Evolutionary conservation across 2,329 filamentous ascomycete species (phyloP).

Genomic region (Exophiala mesophila): DNA sequence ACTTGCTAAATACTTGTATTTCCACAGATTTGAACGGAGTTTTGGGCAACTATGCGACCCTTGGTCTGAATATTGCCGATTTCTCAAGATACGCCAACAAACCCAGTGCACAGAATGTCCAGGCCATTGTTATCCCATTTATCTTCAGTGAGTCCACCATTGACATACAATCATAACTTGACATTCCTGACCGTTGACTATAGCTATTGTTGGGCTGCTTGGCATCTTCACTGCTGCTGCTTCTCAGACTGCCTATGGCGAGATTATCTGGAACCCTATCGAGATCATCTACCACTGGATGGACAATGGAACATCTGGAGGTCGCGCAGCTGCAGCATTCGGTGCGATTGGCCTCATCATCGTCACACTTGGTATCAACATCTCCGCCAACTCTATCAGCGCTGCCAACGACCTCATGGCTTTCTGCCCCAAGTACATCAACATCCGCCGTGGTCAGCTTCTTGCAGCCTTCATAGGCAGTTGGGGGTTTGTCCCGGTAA

Average conservation of each 20-base stretch:
- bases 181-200: constrained; percentile 10
- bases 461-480: constrained; percentile 49
- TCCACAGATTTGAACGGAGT: constrained; percentile 22
- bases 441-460: constrained; percentile 54
- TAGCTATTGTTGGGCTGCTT: constrained; percentile 21
- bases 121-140: constrained; percentile 21
- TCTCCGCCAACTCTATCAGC: constrained; percentile 50
- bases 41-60: constrained; percentile 24
- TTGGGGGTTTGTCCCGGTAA: constrained; percentile 54
- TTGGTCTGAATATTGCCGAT: constrained; percentile 25
- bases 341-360: constrained; percentile 46
- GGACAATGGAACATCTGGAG: constrained; percentile 15
- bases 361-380: constrained; percentile 47
- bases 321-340: constrained; percentile 44
- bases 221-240: constrained; percentile 24
- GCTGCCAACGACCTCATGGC: constrained; percentile 55
- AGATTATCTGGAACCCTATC: constrained; percentile 22
- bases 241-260: constrained; percentile 15
- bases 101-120: constrained; percentile 23
- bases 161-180: neutral
- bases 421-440: constrained; percentile 51
- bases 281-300: constrained; percentile 19
- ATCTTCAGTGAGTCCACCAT: constrained; percentile 19
- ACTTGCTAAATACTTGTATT: too few relatives aligned
- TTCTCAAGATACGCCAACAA: constrained; percentile 25